Conservation (phyloP, 306 rosid species). For the Clitoria ternatea region DNA sequence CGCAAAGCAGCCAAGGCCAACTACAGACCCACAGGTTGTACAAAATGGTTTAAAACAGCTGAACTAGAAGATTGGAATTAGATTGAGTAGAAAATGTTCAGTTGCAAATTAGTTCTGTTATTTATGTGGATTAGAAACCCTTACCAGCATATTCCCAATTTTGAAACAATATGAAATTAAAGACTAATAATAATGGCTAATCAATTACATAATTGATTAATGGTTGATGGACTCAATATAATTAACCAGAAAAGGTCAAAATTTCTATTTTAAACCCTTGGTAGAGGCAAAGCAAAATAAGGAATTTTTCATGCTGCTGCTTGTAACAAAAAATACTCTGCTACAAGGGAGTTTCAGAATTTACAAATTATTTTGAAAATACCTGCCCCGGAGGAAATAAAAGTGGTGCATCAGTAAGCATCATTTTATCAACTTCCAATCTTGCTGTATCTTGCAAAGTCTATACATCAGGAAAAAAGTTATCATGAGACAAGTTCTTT, state of each 20-base stretch:
- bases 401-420: conserved; percentile 96
- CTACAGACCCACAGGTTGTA: conserved; percentile 41
- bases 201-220: not conserved
- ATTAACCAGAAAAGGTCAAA: not conserved
- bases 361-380: conserved; percentile 1
- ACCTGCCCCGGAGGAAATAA: conserved; percentile 97
- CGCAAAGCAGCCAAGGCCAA: conserved; percentile 81
- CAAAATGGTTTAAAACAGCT: conserved; percentile 3
- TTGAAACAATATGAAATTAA: not conserved
- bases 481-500: not conserved
- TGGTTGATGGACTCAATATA: not conserved
- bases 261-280: not conserved
- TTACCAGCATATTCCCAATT: not conserved
- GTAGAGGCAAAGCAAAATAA: not conserved
- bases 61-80: not conserved
- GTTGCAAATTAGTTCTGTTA: not conserved
- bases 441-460: conserved; percentile 52
- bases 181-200: not conserved
- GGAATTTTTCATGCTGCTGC: not conserved
- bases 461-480: conserved; percentile 34
- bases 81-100: not conserved
- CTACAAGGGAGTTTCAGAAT: not conserved
- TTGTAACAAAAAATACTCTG: conserved; percentile 1
- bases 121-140: not conserved
- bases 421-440: conserved; percentile 77